Evolutionary conservation across 2,329 filamentous ascomycete species (phyloP).

Genomic region (Fusarium goolgardi): DNA sequence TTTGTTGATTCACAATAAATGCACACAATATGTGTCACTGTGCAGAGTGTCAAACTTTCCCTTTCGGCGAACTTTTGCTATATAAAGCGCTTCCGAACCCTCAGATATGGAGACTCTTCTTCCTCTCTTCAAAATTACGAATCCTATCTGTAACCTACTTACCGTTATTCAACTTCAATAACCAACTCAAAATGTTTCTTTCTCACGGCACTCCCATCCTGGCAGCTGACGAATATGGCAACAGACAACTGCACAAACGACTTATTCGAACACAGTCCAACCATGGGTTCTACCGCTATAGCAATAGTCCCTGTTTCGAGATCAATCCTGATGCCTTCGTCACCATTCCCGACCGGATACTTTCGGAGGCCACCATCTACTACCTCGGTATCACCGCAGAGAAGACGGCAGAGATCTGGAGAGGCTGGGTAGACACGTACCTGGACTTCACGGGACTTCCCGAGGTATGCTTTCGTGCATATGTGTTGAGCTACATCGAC

Average conservation of each 20-base stretch:
- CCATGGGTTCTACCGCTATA: too few species aligned
- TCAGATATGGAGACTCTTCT: rapidly evolving
- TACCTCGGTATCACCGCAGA: not conserved
- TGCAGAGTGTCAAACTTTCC: too few species aligned
- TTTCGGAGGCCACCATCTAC: not conserved
- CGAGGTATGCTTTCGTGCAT: not conserved
- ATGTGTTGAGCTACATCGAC: not conserved
- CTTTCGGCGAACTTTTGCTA: not conserved
- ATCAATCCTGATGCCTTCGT: not conserved
- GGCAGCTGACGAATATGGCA: not conserved
- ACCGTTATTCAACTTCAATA: too few species aligned
- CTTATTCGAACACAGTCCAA: too few species aligned
- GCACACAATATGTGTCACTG: too few species aligned
- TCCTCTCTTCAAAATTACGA: not conserved
- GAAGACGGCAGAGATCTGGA: not conserved
- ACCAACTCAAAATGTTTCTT: not conserved
- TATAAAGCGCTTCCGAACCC: not conserved
- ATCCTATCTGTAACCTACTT: too few species aligned
- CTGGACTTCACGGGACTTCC: not conserved
- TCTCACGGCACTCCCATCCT: not conserved
- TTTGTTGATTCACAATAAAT: too few species aligned
- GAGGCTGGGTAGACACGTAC: not conserved
- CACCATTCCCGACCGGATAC: not conserved
- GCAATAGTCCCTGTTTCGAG: not conserved
- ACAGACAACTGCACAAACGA: not conserved